phyloP scores from a whole-genome alignment of 768 basidiomycete genomes.

The Lentinula raphanica region DNA sequence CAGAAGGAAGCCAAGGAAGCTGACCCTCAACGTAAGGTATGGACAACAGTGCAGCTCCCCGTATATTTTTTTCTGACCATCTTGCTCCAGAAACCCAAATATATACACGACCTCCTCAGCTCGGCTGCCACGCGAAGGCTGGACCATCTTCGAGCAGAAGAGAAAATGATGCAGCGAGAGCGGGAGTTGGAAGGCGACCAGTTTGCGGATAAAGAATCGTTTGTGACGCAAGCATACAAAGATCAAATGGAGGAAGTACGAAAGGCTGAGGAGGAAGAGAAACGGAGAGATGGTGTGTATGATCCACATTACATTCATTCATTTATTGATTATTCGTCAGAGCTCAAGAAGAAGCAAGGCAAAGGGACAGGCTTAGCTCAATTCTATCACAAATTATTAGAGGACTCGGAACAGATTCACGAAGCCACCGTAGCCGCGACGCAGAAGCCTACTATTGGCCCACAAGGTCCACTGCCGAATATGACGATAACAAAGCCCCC shows the following conservation, averaged over 20 bases:
- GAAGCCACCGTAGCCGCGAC: constrained; percentile 84
- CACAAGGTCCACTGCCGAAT: constrained; percentile 57
- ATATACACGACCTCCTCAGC: constrained; percentile 73
- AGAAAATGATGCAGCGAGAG: constrained; percentile 95
- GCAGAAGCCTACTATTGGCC: constrained; percentile 55
- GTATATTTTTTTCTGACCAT: constrained; percentile 31
- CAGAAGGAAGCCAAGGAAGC: constrained; percentile 75
- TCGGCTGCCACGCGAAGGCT: constrained; percentile 84
- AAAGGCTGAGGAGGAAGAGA: constrained; percentile 90
- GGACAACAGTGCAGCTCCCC: constrained; percentile 22
- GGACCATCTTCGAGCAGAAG: constrained; percentile 90
- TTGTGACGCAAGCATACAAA: constrained; percentile 96
- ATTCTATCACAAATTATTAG: constrained; percentile 74
- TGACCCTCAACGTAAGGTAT: constrained; percentile 75
- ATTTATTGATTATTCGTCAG: constrained; percentile 25
- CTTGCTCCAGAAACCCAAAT: constrained; percentile 69
- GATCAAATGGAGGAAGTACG: constrained; percentile 92
- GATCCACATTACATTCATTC: neutral
- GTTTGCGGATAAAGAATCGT: constrained; percentile 92
- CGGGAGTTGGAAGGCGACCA: constrained; percentile 90
- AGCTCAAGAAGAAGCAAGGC: constrained; percentile 57
- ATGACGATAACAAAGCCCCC: constrained; percentile 74
- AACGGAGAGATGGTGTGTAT: constrained; percentile 71
- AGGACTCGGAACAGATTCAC: constrained; percentile 77
- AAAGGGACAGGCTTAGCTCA: constrained; percentile 71